phyloP scores from a whole-genome alignment of 805 yeast species.

The Barnettozyma wickerhamii region DNA sequence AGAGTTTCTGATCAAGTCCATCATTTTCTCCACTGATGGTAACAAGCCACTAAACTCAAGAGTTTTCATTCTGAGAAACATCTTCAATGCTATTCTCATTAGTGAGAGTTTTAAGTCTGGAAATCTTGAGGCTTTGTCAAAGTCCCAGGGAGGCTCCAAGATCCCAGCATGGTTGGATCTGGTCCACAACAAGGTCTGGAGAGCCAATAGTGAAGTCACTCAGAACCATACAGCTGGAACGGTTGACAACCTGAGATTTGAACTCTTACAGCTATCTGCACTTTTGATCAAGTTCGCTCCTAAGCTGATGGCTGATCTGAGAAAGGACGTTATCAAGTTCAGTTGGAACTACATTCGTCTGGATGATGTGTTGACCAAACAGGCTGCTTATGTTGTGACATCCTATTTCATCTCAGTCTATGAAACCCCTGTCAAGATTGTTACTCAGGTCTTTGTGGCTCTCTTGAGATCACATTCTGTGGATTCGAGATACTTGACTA shows the following conservation, averaged over 20 bases:
- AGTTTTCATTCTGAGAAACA: conserved; percentile 54
- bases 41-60: conserved; percentile 48
- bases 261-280: conserved; percentile 77
- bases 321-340: conserved; percentile 86
- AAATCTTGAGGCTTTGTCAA: conserved; percentile 41
- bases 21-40: conserved; percentile 46
- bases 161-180: conserved; percentile 59
- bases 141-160: conserved; percentile 20
- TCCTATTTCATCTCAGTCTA: conserved; percentile 81
- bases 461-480: conserved; percentile 76
- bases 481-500: conserved; percentile 79
- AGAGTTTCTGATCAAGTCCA: conserved; percentile 45
- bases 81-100: conserved; percentile 63
- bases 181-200: conserved; percentile 71
- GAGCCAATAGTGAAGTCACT: conserved; percentile 48
- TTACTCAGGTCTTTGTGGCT: conserved; percentile 90
- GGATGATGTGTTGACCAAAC: conserved; percentile 86
- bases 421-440: conserved; percentile 85
- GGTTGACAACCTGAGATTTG: conserved; percentile 70
- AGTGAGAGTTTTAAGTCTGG: conserved; percentile 53
- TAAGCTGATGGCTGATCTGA: conserved; percentile 47
- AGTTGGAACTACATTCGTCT: conserved; percentile 90
- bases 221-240: conserved; percentile 58
- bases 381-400: conserved; percentile 87
- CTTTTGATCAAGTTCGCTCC: conserved; percentile 69